These are phyloP conservation scores for Penicillium parvum DNA, from an alignment of 495 filamentous ascomycete genomes.

Conservation along the genomic window DNA sequence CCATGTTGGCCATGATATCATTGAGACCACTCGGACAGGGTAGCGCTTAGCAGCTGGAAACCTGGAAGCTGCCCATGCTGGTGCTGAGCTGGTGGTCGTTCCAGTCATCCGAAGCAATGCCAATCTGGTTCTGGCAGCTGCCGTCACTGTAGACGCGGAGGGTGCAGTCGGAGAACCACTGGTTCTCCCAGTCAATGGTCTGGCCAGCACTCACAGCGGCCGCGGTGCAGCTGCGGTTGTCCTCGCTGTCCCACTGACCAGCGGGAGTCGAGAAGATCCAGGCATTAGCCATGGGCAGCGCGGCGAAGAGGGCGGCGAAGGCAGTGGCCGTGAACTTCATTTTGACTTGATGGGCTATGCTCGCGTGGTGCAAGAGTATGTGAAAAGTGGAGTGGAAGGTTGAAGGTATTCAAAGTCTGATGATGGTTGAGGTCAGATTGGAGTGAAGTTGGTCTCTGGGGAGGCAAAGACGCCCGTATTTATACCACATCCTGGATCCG, in stretches of 20 bases:
- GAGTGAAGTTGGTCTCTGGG: not conserved
- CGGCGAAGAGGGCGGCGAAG: slow-evolving; percentile 5
- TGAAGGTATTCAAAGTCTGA: no score
- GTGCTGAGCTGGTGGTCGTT: slow-evolving; percentile 3
- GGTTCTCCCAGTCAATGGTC: slow-evolving; percentile 8
- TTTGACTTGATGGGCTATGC: not conserved
- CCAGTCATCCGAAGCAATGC: slow-evolving; percentile 13
- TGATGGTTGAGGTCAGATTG: not conserved
- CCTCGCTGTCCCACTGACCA: slow-evolving; percentile 10
- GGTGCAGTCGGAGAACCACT: slow-evolving; percentile 4
- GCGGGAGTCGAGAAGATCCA: slow-evolving; percentile 13
- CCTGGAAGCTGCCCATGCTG: slow-evolving; percentile 9
- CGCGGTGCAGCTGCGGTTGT: slow-evolving; percentile 8
- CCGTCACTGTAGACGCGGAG: slow-evolving; percentile 11
- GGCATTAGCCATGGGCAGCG: slow-evolving; percentile 13
- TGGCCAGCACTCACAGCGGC: slow-evolving; percentile 1
- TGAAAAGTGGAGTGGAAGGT: no score
- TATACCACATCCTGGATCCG: no score
- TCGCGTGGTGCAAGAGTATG: no score
- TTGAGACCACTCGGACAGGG: no score
- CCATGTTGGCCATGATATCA: no score
- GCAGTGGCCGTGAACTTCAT: slow-evolving; percentile 9
- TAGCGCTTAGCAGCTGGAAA: slow-evolving; percentile 2
- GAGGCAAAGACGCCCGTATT: not conserved
- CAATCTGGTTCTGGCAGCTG: slow-evolving; percentile 7